A percentile compares a stretch with the other conserved stretches of the same genome.
phyloP scores from a whole-genome alignment of 768 basidiomycete genomes.

The Suillus sp. region DNA sequence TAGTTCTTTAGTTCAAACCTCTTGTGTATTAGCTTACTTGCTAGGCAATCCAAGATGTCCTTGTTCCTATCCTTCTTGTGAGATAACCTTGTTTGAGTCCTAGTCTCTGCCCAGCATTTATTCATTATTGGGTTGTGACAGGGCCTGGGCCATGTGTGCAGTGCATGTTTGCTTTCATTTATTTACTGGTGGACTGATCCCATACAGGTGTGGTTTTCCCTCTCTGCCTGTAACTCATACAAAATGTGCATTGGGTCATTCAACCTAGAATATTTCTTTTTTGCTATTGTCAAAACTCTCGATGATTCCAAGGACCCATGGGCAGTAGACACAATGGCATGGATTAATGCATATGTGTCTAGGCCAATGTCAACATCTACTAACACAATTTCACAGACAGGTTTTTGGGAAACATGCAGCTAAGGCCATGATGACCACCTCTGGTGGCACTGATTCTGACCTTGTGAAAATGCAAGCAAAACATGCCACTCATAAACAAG shows the following conservation, averaged over 20 bases:
- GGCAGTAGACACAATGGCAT: background rate
- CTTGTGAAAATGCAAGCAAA: background rate
- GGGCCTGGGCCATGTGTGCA: no score
- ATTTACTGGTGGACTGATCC: background rate
- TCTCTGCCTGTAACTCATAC: background rate
- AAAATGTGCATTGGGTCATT: background rate
- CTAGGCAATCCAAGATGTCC: no score
- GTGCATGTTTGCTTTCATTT: background rate
- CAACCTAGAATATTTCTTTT: slow-evolving; percentile 1
- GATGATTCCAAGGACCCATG: background rate
- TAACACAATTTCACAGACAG: background rate
- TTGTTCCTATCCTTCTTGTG: no score
- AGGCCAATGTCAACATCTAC: background rate
- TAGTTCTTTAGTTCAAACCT: no score
- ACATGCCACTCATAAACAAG: background rate
- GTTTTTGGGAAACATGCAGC: background rate
- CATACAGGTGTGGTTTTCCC: background rate
- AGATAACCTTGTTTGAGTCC: no score
- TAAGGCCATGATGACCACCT: background rate
- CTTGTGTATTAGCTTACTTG: no score
- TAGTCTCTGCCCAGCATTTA: no score
- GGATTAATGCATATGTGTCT: background rate
- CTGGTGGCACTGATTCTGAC: background rate
- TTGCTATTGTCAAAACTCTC: background rate
- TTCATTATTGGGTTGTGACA: no score